These are phyloP conservation scores for Cordyceps fumosorosea DNA, from an alignment of 2,329 filamentous ascomycete genomes.

Conservation along the genomic window DNA sequence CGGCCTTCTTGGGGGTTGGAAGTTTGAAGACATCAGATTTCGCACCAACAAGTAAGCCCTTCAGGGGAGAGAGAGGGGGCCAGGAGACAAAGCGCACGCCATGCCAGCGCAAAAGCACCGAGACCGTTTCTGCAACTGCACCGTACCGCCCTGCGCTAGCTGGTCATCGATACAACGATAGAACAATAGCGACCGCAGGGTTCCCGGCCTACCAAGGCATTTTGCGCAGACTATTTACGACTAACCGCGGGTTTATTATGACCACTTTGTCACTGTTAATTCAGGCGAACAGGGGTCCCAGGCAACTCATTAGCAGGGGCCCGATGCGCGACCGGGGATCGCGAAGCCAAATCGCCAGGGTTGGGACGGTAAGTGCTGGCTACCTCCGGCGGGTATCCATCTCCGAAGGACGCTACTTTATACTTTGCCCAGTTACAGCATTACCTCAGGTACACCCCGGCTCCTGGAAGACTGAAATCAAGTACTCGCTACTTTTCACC, in stretches of 20 bases:
- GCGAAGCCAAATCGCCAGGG: not conserved
- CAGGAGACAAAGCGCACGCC: not conserved
- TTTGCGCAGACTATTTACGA: not conserved
- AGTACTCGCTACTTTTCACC: not conserved
- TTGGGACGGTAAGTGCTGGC: not conserved
- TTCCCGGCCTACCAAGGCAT: not conserved
- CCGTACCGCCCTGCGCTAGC: not conserved
- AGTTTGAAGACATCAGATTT: not conserved
- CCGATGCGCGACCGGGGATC: not conserved
- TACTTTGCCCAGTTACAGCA: too few species aligned
- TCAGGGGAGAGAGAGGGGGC: not conserved
- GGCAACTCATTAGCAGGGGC: not conserved
- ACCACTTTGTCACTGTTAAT: not conserved
- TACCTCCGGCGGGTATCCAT: not conserved
- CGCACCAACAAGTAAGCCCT: not conserved
- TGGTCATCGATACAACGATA: too few species aligned
- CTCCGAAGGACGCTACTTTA: not conserved
- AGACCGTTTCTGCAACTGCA: not conserved
- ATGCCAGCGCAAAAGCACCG: not conserved
- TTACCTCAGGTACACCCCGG: not conserved
- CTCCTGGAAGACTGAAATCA: not conserved
- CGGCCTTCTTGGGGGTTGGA: not conserved
- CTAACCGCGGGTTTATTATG: not conserved
- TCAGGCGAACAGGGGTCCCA: not conserved
- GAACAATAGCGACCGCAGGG: not conserved